Percentiles rank a stretch among this genome's conserved stretches.
Conservation (phyloP, 108 stramenopile genomes). For the Skeletonema marinoi region DNA sequence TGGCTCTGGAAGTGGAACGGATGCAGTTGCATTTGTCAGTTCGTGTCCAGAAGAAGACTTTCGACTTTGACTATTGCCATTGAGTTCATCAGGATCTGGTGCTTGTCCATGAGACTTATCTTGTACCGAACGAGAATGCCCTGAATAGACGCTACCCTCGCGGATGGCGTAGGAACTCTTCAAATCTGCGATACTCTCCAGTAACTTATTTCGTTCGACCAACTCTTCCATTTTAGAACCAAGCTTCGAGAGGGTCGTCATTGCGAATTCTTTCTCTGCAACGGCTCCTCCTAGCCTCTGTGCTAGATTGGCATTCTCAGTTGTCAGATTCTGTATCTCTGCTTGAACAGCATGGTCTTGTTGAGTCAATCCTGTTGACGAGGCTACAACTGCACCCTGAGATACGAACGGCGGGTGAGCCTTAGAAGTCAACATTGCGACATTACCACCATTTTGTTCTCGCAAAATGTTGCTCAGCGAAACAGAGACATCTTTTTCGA, state of each 20-base stretch:
- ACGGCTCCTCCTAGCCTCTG: constrained; percentile 25
- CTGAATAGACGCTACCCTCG: constrained; percentile 4
- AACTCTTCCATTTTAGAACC: constrained; percentile 40
- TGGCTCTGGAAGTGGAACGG: neutral
- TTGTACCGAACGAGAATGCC: neutral
- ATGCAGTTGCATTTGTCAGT: neutral
- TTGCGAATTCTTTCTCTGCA: constrained; percentile 44
- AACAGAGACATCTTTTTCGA: neutral
- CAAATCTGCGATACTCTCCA: constrained; percentile 16
- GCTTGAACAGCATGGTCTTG: neutral
- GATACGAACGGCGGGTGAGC: neutral
- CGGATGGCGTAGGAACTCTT: constrained; percentile 15
- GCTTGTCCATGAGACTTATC: neutral
- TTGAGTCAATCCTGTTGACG: neutral
- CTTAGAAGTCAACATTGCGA: neutral
- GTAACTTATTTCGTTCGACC: constrained; percentile 25
- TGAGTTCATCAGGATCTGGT: constrained; percentile 19
- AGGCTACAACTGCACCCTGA: neutral
- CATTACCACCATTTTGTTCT: too few relatives aligned
- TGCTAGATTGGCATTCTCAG: constrained; percentile 34
- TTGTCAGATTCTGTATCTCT: constrained; percentile 5
- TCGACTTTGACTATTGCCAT: neutral
- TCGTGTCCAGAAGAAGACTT: neutral
- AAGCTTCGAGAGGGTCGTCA: constrained; percentile 20
- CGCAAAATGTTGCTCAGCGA: too few relatives aligned